Base-by-base conservation (phyloP, 306 rosid genomes). In the Lathyrus oleraceus region DNA sequence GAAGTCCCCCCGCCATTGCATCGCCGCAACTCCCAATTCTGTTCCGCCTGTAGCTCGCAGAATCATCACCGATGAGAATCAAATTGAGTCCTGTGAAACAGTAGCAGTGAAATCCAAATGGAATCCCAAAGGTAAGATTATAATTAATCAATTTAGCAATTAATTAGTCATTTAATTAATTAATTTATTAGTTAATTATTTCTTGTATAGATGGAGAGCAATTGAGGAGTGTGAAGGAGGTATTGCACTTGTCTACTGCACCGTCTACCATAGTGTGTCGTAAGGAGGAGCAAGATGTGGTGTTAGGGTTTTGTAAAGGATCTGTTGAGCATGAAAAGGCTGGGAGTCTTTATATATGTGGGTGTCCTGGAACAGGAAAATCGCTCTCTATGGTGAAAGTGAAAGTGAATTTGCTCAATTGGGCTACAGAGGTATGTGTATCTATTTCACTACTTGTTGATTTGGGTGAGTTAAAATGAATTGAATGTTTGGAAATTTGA, bases 291-390 rank as follows among this genome's bases (percentile, higher is more conserved):
- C 99, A 87, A 72, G 79, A 74, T 61, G 81, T 82, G 82, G 87
- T 94, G 49, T 61, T 91, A 21, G 87, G 76, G 69, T 91, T 94
- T 81, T 85, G 95, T 61, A 89, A 94, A 78, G 71, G 79, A 2
- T 77, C 88, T 61, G 35, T 94, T 9, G 89, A 85, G 73, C 87
- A 81, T 30, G 82, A 83, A 65, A 94, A 85, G 76, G 79, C 97
- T n/a, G 92, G 89, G 67, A 87, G 96, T 79, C 67, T 94, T 14
- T 94, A 91, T 40, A 78, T 91, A 0, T 91, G 99, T 20, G 99
- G 99, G 17, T 88, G 96, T 51, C 97, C 99, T 0, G 99, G 99
- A 47, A 91, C 99, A 0, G 97, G 97, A 12, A 94, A 94, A 69
- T 85, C 99, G 0, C 72, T 91, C 47, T 87, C 96, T 23, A 87